Evolutionary conservation across 2,329 filamentous ascomycete genomes (phyloP).

Genomic region (Arachnomyces sp.): DNA sequence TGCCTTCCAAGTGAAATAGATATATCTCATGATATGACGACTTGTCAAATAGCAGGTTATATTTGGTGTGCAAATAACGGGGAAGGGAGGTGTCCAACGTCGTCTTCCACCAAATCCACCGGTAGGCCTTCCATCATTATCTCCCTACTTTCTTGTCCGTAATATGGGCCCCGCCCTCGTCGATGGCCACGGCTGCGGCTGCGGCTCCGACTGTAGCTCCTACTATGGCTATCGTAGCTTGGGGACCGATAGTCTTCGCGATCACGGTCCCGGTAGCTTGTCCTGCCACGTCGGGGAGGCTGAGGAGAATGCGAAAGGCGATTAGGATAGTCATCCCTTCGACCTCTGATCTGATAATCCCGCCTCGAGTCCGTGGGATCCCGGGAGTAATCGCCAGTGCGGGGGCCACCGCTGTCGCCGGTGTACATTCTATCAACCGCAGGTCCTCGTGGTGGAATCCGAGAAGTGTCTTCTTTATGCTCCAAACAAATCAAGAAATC

Average conservation of each 20-base stretch:
- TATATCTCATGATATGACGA: too few relatives aligned
- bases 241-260: slow-evolving; percentile 41
- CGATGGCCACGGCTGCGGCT: slow-evolving; percentile 29
- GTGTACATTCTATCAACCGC: slow-evolving; percentile 27
- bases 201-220: slow-evolving; percentile 25
- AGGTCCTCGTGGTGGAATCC: slow-evolving; percentile 29
- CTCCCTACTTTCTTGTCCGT: slow-evolving; percentile 40
- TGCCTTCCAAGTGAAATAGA: slow-evolving; percentile 20
- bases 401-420: slow-evolving; percentile 5
- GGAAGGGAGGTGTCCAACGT: slow-evolving; percentile 38
- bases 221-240: slow-evolving; percentile 27
- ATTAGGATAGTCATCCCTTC: slow-evolving; percentile 26
- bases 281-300: slow-evolving; percentile 29
- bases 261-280: slow-evolving; percentile 37
- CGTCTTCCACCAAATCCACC: slow-evolving; percentile 43
- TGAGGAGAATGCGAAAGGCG: slow-evolving; percentile 25
- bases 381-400: slow-evolving; percentile 22
- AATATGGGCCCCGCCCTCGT: slow-evolving; percentile 30
- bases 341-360: slow-evolving; percentile 26
- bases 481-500: slow-evolving; percentile 22
- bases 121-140: slow-evolving; percentile 45
- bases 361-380: slow-evolving; percentile 23
- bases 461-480: slow-evolving; percentile 29
- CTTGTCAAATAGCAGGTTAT: slow-evolving; percentile 9
- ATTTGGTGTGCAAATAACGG: slow-evolving; percentile 9